Evolutionary conservation across 129 eudicot genomes (phyloP), one percentile per base, ranked within the genome.

Genomic region (Flaveria trinervia): DNA sequence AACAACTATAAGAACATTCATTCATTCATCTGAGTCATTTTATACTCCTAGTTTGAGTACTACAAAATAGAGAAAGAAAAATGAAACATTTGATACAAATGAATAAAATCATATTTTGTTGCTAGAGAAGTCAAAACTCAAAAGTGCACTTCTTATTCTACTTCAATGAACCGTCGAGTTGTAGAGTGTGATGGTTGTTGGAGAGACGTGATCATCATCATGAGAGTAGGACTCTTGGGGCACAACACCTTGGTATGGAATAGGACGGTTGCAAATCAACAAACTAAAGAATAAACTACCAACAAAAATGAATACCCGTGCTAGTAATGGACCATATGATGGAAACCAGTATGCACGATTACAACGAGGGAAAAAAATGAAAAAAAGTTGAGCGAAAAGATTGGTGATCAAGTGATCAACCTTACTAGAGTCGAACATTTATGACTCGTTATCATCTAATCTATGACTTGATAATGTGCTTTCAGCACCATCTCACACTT

Each of bases 251-350:
- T n/a, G 25, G 20, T 55, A 20, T 55, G 62, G 62, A 18, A 9
- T 45, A 45, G 50, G 50, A 9, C 13, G 13, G 50, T 45, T 45
- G 50, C 50, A 8, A 45, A 11, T 45, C 33, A 14, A 60, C 71
- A 46, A 70, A 46, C 77, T 46, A 78, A 78, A 15, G 44, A 59
- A 79, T 49, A 66, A 71, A 60, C 70, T 39, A 67, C 65, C 68
- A 67, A 16, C 74, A 77, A 54, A 17, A 68, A 45, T 36, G 41
- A 36, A 36, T 36, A 36, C 41, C 39, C 39, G 7, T 36, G 41
- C 41, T 36, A 36, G 41, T 36, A 36, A 36, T 36, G 41, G 41
- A 36, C 41, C 41, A 36, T 5, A 36, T 36, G 41, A 36, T 55
- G 45, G 13, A 64, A 12, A 15, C 69, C 11, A 64, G 30, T 64